A percentile compares a stretch with the other conserved stretches of the same genome.
Conservation (phyloP, 495 filamentous ascomycete species). For the Penicillium fimorum region DNA sequence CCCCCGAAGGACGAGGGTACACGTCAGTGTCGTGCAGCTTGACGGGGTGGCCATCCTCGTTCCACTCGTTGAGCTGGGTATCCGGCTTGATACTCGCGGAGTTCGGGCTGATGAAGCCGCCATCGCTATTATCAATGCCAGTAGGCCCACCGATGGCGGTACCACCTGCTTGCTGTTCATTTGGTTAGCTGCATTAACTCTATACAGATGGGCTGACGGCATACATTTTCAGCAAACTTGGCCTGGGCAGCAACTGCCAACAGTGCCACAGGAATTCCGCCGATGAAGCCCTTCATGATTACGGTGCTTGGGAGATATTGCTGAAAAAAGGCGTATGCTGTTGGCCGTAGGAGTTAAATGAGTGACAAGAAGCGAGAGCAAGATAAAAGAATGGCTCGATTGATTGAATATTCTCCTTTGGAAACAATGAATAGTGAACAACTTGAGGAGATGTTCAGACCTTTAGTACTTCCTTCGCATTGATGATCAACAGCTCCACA, state of each 20-base stretch:
- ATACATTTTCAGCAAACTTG: constrained; percentile 26
- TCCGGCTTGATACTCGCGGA: constrained; percentile 19
- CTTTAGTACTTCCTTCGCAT: constrained; percentile 30
- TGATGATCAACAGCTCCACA: constrained; percentile 17
- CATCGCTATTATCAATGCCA: constrained; percentile 23
- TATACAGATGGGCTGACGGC: background rate
- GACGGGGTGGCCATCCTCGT: constrained; percentile 34
- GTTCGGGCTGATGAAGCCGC: constrained; percentile 19
- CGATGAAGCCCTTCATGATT: constrained; percentile 43
- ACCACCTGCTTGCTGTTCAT: constrained; percentile 13
- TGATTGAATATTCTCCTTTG: constrained; percentile 12
- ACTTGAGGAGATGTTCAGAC: constrained; percentile 15
- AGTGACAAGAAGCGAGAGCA: constrained; percentile 28
- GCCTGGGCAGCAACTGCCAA: constrained; percentile 39
- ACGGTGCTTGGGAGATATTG: constrained; percentile 12
- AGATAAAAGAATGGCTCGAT: constrained; percentile 26
- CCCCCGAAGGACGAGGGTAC: constrained; percentile 8
- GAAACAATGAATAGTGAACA: background rate
- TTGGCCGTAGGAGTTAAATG: constrained; percentile 21
- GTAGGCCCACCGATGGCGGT: constrained; percentile 27
- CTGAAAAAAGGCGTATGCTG: constrained; percentile 14
- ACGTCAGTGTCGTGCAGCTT: constrained; percentile 24
- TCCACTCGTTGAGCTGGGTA: constrained; percentile 25
- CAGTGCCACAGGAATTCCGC: constrained; percentile 40
- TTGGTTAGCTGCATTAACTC: background rate